Base-by-base conservation (phyloP, 1,284 basidiomycete genomes). In the Melanopsichium pennsylvanicum region DNA sequence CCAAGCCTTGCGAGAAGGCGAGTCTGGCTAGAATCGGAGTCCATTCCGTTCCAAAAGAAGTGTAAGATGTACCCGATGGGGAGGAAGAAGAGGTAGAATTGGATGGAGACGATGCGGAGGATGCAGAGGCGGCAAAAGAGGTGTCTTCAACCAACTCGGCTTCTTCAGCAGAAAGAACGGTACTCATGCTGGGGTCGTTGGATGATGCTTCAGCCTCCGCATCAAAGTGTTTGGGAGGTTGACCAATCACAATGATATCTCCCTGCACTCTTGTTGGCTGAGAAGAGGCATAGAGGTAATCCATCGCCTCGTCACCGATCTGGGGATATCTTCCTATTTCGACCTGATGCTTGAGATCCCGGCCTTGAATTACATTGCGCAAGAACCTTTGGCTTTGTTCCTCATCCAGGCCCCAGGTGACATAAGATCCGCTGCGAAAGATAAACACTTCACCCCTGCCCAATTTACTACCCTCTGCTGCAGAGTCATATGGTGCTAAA, bases 291-390 rank as follows among this genome's bases (percentile, higher is more conserved):
- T 68, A 62, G 35, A 79, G 67, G 27, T 70, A 80, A 37, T 80
- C 78, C 77, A 80, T 78, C 10, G 61, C 76, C 40, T 80, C 78
- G 42, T 80, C 78, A 26, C 78, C 78, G 13, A 76, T 55, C 35
- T 73, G 67, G 1, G 51, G 41, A 31, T 78, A 78, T 15, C 45
- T 41, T 3, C 45, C 63, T 0, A 61, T 29, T 37, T 80, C 78
- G 16, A 77, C 62, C 25, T 51, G 46, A 31, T 23, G 42, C 47
- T 64, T 37, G 9, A 55, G 42, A 38, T 57, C 43, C 22, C 69
- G 47, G 2, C 67, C 70, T 23, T 69, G 69, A 11, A 78, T 71
- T 4, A 79, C 72, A 13, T 46, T 60, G 21, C 69, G 38, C 23
- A 75, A 49, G 39, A 80, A 77, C 12, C 71, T 51, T 8, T 35